phyloP scores from a whole-genome alignment of 2,329 filamentous ascomycete species.

The Conoideocrella luteorostrata region DNA sequence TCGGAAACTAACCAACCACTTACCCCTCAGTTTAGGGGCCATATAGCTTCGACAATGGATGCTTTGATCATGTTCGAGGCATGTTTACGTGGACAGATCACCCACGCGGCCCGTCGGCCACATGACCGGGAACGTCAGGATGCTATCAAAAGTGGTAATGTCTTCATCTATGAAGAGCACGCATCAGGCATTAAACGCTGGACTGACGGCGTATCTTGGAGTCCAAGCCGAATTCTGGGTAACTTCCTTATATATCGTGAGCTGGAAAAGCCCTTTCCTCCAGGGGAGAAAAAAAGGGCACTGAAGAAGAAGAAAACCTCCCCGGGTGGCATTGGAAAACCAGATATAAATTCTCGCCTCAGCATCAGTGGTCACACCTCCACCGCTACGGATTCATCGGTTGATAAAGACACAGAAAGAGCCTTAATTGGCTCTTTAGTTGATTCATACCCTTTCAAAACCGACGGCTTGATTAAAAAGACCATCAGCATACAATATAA shows the following conservation, averaged over 20 bases:
- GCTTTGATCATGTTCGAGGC: conserved; percentile 76
- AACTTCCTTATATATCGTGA: conserved; percentile 86
- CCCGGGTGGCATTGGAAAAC: conserved; percentile 30
- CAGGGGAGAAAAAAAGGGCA: conserved; percentile 79
- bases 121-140: conserved; percentile 75
- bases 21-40: conserved; percentile 60
- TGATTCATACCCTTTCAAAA: conserved; percentile 86
- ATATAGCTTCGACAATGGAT: conserved; percentile 64
- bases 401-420: conserved; percentile 27
- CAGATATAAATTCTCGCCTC: conserved; percentile 19
- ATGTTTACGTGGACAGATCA: conserved; percentile 62
- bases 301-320: conserved; percentile 58
- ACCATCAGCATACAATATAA: conserved; percentile 76
- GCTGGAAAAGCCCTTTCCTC: conserved; percentile 68
- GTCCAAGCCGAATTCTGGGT: conserved; percentile 75
- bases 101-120: conserved; percentile 74
- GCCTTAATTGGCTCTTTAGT: conserved; percentile 71
- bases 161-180: conserved; percentile 90
- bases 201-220: conserved; percentile 91
- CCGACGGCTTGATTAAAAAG: conserved; percentile 80
- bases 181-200: conserved; percentile 88
- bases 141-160: conserved; percentile 75
- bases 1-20: conserved; percentile 30
- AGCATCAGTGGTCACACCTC: conserved; percentile 10
- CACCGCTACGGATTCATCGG: conserved; percentile 1